phyloP scores from a whole-genome alignment of 371 early-diverging fungal species.

The Catenaria anguillulae region DNA sequence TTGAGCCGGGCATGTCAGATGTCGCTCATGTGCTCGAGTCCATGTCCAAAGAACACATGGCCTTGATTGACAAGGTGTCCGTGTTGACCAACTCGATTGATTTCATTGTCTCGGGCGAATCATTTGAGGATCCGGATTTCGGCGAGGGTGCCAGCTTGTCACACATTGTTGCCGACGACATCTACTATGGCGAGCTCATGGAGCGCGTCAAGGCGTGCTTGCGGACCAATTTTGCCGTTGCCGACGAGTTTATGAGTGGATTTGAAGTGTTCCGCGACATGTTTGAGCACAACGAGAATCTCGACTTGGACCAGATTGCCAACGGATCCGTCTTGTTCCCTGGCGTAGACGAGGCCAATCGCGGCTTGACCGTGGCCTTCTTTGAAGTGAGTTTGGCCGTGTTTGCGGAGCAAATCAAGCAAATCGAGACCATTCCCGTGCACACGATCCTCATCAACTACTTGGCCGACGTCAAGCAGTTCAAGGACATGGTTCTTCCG shows the following conservation, averaged over 20 bases:
- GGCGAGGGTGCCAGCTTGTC: slow-evolving; percentile 31
- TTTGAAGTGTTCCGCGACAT: slow-evolving; percentile 14
- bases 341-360: background rate
- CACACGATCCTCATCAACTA: slow-evolving; percentile 26
- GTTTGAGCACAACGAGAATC: slow-evolving; percentile 30
- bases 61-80: slow-evolving; percentile 21
- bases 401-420: slow-evolving; percentile 23
- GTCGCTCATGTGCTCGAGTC: slow-evolving; percentile 18
- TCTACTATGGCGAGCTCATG: slow-evolving; percentile 18
- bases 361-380: slow-evolving; percentile 22
- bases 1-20: slow-evolving; percentile 22
- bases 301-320: slow-evolving; percentile 19
- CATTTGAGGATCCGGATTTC: slow-evolving; percentile 30
- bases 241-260: background rate
- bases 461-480: slow-evolving; percentile 23
- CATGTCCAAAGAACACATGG: slow-evolving; percentile 23
- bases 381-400: slow-evolving; percentile 25
- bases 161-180: slow-evolving; percentile 27
- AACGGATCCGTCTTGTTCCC: slow-evolving; percentile 21
- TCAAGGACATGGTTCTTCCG: slow-evolving; percentile 31
- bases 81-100: slow-evolving; percentile 30
- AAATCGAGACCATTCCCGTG: slow-evolving; percentile 24
- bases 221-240: background rate
- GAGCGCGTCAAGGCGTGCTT: background rate
- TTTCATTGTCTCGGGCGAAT: slow-evolving; percentile 27